Evolutionary conservation across 495 filamentous ascomycete species (phyloP).

Genomic region (Neurospora sp.): DNA sequence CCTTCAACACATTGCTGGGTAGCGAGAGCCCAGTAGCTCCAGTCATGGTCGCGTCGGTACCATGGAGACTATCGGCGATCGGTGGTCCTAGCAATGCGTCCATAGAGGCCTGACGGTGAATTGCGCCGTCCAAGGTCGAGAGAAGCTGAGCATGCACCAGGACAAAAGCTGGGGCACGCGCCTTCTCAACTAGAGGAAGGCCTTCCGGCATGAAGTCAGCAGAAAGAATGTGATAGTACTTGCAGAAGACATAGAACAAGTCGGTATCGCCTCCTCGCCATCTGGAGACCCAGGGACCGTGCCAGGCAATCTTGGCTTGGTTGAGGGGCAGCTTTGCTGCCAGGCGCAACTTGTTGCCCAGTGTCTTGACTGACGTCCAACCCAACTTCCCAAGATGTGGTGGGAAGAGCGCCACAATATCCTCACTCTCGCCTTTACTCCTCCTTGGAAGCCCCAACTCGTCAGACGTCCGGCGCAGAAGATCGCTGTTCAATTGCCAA

Average conservation of each 20-base stretch:
- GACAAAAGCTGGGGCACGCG: conserved; percentile 69
- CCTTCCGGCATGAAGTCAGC: conserved; percentile 68
- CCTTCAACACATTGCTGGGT: conserved; percentile 57
- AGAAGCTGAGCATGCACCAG: conserved; percentile 82
- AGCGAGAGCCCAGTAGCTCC: conserved; percentile 39
- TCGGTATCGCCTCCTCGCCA: conserved; percentile 91
- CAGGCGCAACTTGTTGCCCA: conserved; percentile 56
- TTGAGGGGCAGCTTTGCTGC: conserved; percentile 59
- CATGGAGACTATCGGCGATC: conserved; percentile 70
- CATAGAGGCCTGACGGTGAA: conserved; percentile 56
- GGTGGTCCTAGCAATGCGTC: conserved; percentile 48
- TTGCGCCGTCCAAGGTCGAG: conserved; percentile 69
- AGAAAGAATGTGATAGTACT: conserved; percentile 76
- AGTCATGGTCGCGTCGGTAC: conserved; percentile 61
- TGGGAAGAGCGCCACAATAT: conserved; percentile 65
- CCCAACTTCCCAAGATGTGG: conserved; percentile 56
- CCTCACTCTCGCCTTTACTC: conserved; percentile 40
- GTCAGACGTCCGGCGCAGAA: conserved; percentile 59
- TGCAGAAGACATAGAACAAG: conserved; percentile 88
- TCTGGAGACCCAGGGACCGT: conserved; percentile 72
- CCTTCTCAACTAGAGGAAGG: conserved; percentile 48
- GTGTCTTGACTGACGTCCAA: conserved; percentile 56
- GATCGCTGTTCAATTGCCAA: conserved; percentile 60
- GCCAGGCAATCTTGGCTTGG: conserved; percentile 67
- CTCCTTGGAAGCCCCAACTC: conserved; percentile 48